A percentile compares a stretch with the other conserved stretches of the same genome.
These are phyloP conservation scores for Euphorbia peplus DNA, from an alignment of 345 rosid species.

Conservation along the genomic window DNA sequence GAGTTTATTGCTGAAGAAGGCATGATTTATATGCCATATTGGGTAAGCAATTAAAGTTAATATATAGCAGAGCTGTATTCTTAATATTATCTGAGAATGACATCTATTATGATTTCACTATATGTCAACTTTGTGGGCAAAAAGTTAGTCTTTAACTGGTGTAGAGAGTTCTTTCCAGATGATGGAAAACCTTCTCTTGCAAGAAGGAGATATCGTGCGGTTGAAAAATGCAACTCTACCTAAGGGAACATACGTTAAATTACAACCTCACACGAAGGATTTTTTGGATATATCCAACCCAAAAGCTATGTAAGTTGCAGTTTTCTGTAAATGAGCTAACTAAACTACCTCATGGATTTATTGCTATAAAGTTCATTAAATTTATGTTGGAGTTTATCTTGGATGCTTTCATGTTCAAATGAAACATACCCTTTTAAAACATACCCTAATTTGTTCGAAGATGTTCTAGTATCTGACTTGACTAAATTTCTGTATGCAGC, in stretches of 20 bases:
- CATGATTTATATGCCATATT: constrained; percentile 98
- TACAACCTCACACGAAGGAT: constrained; percentile 96
- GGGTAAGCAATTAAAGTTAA: constrained; percentile 46
- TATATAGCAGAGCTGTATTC: not conserved
- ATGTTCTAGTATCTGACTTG: not conserved
- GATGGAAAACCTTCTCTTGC: constrained; percentile 96
- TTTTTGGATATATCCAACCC: constrained; percentile 96
- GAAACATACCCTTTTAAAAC: not conserved
- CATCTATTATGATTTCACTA: not conserved
- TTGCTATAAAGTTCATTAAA: not conserved
- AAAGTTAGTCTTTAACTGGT: constrained; percentile 1
- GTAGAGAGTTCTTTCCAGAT: constrained; percentile 46
- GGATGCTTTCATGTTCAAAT: not conserved
- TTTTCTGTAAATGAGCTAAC: not conserved
- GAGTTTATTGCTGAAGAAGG: constrained; percentile 99
- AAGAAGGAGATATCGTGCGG: constrained; percentile 89
- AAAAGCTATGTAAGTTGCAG: constrained; percentile 80
- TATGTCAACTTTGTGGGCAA: constrained; percentile 9
- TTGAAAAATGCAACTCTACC: constrained; percentile 92
- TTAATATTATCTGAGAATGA: not conserved
- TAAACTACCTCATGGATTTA: not conserved
- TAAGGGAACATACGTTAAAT: constrained; percentile 89
- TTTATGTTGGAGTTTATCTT: not conserved
- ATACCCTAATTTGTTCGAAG: too few species aligned
- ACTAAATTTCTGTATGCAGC: constrained; percentile 42